Base-by-base conservation (phyloP, 164 flowering plant genomes). In the Platanus orientalis region DNA sequence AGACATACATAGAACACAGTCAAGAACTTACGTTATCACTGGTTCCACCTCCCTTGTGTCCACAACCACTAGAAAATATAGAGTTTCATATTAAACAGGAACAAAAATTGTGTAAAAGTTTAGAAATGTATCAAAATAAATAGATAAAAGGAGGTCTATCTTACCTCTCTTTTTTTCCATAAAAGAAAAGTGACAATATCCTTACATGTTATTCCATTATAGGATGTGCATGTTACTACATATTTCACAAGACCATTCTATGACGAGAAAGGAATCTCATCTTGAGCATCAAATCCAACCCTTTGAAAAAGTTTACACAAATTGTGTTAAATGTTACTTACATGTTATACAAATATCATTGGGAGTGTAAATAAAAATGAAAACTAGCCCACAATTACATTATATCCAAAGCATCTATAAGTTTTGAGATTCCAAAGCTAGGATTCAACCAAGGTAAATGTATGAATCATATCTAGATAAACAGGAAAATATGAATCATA, bases 231-330 rank as follows among this genome's bases (percentile, higher is more conserved):
- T 45, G 97, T 94, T 65, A 92, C 69, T 66, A 95, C 88, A 64
- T 88, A 88, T 44, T 88, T 89, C 65, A 88, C 97, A 68, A 81
- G 88, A 70, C 81, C 82, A 71, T 95, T 95, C 99, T 98, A 95
- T 48, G 99, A 87, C 55, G 92, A 64, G 71, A 69, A 95, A 6
- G 99, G 88, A 70, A 95, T 78, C 84, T 95, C 97, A 58, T 92
- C 92, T 68, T 90, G 97, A 51, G 86, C 75, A 71, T 88, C 87
- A 75, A 94, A 79, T 63, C 97, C 96, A 78, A 73, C 82, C 68
- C 90, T 89, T 96, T 95, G 88, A 62, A 76, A 12, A 60, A 64
- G 20, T 14, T 51, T 24, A 14, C 25, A 21, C 11, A 12, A 36
- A 34, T 7, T 50, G 29, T 21, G n/a, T 50, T 17, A 62, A 39